Evolutionary conservation across 208 protist genomes (phyloP), one percentile per base, ranked within the genome.

Genomic region (Borovskyia barvae): DNA sequence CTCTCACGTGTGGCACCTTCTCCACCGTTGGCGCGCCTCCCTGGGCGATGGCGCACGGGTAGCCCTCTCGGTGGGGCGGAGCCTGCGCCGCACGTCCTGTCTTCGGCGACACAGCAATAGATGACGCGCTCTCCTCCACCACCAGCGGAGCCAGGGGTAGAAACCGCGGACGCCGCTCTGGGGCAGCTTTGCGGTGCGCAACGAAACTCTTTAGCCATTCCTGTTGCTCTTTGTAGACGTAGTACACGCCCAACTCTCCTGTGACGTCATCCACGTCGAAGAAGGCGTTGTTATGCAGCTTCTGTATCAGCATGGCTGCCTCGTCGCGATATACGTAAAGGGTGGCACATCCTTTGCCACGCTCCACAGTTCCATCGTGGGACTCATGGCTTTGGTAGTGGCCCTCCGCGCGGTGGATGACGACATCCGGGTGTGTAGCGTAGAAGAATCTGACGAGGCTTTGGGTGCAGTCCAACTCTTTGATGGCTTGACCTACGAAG

Each of bases 241-340:
- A 91, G 58, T 88, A 66, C 11, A 66, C 78, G 7, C 73, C 41
- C 39, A 75, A 20, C 46, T 60, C 47, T 19, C 62, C 55, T n/a
- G 50, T 75, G 22, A 11, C 51, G 14, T 49, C 47, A 33, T 80
- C 43, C 20, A 74, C 56, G 47, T 92, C 82, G 42, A 89, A 85
- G 55, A 84, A 91, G 17, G 82, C 82, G 55, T 85, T 87, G 26
- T 59, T 59, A 43, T 92, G 62, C 5, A 92, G 55, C 43, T 76
- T 80, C 4, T 22, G 3, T 3, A 74, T 48, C 30, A 92, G 39
- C 40, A 71, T 65, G 17, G 46, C 39, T 5, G 65, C 78, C 2
- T 81, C 66, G 9, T 71, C 63, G 5, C 54, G 41, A 19, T 39
- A n/a, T 2, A 92, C 79, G 50, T 92, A 87, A n/a, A 92, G 43